phyloP scores from a whole-genome alignment of 164 flowering plant genomes.

The Magnolia kwangsiensis region DNA sequence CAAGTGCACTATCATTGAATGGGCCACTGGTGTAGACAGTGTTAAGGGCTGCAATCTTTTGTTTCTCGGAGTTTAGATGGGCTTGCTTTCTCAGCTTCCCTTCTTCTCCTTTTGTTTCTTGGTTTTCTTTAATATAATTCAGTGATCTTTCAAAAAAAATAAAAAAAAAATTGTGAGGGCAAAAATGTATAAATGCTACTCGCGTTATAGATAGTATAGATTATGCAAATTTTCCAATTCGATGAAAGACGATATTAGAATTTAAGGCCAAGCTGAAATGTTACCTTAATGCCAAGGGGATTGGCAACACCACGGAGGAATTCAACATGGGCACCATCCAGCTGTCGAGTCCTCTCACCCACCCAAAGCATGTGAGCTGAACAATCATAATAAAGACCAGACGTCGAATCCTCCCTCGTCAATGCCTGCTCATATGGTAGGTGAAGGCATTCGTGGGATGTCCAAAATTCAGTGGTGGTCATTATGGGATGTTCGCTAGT shows the following conservation, averaged over 20 bases:
- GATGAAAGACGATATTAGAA: neutral
- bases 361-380: conserved; percentile 59
- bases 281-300: conserved; percentile 47
- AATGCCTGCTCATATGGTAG: conserved; percentile 46
- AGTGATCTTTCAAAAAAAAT: no score
- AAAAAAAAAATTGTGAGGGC: no score
- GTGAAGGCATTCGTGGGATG: conserved; percentile 51
- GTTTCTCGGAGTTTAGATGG: no score
- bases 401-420: conserved; percentile 45
- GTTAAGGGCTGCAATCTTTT: no score
- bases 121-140: no score
- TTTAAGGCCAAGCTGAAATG: neutral
- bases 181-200: no score
- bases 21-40: no score
- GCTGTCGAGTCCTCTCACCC: conserved; percentile 53
- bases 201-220: no score
- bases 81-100: no score
- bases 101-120: no score
- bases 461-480: conserved; percentile 46
- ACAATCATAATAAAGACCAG: conserved; percentile 44
- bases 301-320: conserved; percentile 46
- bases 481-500: conserved; percentile 37
- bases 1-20: no score
- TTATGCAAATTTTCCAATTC: neutral
- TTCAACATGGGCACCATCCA: conserved; percentile 53